A percentile compares a stretch with the other conserved stretches of the same genome.
phyloP scores from a whole-genome alignment of 2,329 filamentous ascomycete species.

The Microthyrium microscopicum region DNA sequence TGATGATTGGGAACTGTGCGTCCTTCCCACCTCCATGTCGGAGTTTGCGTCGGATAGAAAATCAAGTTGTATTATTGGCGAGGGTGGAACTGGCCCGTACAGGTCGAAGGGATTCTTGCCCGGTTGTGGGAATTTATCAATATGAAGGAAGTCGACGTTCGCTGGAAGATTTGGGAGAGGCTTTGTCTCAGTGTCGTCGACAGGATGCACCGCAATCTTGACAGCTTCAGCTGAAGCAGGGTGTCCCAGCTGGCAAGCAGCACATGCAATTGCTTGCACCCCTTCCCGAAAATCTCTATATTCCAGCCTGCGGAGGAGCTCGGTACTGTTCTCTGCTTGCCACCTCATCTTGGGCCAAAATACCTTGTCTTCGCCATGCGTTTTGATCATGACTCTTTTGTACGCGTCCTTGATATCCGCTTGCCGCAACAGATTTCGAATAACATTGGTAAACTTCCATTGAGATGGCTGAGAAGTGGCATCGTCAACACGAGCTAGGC shows the following conservation, averaged over 20 bases:
- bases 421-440: slow-evolving; percentile 7
- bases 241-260: slow-evolving; percentile 6
- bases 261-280: background rate
- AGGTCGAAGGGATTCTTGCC: too few species aligned
- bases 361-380: slow-evolving; percentile 5
- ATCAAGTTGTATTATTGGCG: too few species aligned
- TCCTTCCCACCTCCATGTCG: too few species aligned
- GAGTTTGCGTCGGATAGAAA: too few species aligned
- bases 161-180: too few species aligned
- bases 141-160: too few species aligned
- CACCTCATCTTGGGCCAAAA: slow-evolving; percentile 5
- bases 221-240: background rate
- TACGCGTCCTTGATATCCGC: slow-evolving; percentile 5
- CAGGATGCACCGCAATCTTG: too few species aligned
- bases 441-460: slow-evolving; percentile 4
- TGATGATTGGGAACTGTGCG: too few species aligned
- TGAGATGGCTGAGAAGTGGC: background rate
- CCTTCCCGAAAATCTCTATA: slow-evolving; percentile 6
- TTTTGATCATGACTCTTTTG: slow-evolving; percentile 6
- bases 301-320: slow-evolving; percentile 6
- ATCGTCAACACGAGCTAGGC: background rate
- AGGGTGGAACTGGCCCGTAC: too few species aligned
- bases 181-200: too few species aligned
- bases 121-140: too few species aligned
- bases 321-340: slow-evolving; percentile 2